These are phyloP conservation scores for Aspergillus incahuasiensis DNA, from an alignment of 495 filamentous ascomycete species.

Conservation along the genomic window DNA sequence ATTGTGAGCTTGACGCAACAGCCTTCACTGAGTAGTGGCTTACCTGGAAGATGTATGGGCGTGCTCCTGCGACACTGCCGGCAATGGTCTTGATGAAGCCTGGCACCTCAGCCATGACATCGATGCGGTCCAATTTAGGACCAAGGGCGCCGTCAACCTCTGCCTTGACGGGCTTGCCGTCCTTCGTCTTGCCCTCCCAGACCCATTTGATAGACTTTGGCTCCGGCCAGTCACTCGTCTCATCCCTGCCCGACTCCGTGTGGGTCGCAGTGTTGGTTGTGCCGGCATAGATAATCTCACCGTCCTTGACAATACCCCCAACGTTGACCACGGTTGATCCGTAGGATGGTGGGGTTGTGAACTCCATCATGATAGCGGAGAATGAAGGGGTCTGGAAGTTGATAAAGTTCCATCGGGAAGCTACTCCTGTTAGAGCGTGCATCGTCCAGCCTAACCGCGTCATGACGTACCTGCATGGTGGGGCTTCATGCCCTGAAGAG, in stretches of 20 bases:
- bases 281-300: constrained; percentile 71
- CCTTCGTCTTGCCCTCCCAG: constrained; percentile 76
- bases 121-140: constrained; percentile 74
- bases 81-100: constrained; percentile 93
- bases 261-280: constrained; percentile 59
- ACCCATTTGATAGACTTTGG: constrained; percentile 68
- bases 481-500: constrained; percentile 97
- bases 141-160: constrained; percentile 64
- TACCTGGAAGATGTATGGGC: constrained; percentile 97
- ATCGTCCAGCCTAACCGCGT: constrained; percentile 8
- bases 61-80: constrained; percentile 78
- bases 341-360: constrained; percentile 90
- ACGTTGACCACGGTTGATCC: constrained; percentile 83
- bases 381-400: constrained; percentile 85
- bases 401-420: constrained; percentile 87
- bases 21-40: constrained; percentile 3
- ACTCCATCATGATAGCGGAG: constrained; percentile 93
- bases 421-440: constrained; percentile 32
- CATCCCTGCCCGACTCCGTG: constrained; percentile 61
- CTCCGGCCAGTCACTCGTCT: constrained; percentile 83
- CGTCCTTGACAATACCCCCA: constrained; percentile 75
- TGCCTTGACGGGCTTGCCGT: constrained; percentile 66
- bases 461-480: constrained; percentile 72
- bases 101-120: constrained; percentile 94
- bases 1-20: constrained; percentile 7